Evolutionary conservation across 768 basidiomycete genomes (phyloP).

Genomic region (Collybia mongolica): DNA sequence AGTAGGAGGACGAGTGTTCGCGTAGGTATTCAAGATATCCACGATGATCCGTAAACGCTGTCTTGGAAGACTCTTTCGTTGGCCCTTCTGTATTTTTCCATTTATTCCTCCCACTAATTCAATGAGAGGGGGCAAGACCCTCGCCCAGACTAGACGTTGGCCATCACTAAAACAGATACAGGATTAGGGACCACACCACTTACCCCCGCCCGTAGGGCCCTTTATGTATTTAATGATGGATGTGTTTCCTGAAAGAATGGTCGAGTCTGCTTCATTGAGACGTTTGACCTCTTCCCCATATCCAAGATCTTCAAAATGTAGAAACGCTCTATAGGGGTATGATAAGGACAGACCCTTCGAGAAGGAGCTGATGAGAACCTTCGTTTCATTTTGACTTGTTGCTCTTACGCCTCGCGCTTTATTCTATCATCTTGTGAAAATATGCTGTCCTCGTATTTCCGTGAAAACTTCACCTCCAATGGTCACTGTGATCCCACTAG

Average conservation of each 20-base stretch:
- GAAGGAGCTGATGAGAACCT: too few species aligned
- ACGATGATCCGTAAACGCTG: constrained; percentile 17
- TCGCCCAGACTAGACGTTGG: constrained; percentile 13
- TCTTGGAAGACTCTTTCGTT: constrained; percentile 17
- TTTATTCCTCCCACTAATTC: constrained; percentile 14
- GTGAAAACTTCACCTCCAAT: too few species aligned
- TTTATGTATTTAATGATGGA: constrained; percentile 9
- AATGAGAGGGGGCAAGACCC: constrained; percentile 13
- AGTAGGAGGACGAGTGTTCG: constrained; percentile 12
- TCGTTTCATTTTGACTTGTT: too few species aligned
- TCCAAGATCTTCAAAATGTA: constrained; percentile 15
- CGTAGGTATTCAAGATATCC: constrained; percentile 14
- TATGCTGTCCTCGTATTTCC: too few species aligned
- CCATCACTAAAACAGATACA: neutral
- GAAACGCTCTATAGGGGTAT: constrained; percentile 10
- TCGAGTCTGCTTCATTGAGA: constrained; percentile 8
- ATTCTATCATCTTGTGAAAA: too few species aligned
- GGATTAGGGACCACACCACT: constrained; percentile 10
- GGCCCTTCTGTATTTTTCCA: constrained; percentile 13
- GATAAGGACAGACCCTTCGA: too few species aligned
- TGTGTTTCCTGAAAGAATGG: constrained; percentile 12
- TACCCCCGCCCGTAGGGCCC: constrained; percentile 13
- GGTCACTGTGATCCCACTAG: too few species aligned
- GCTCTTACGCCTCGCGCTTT: too few species aligned
- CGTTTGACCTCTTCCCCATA: constrained; percentile 19